These are phyloP conservation scores for Colletotrichum truncatum DNA, from an alignment of 2,329 filamentous ascomycete genomes.

Conservation along the genomic window DNA sequence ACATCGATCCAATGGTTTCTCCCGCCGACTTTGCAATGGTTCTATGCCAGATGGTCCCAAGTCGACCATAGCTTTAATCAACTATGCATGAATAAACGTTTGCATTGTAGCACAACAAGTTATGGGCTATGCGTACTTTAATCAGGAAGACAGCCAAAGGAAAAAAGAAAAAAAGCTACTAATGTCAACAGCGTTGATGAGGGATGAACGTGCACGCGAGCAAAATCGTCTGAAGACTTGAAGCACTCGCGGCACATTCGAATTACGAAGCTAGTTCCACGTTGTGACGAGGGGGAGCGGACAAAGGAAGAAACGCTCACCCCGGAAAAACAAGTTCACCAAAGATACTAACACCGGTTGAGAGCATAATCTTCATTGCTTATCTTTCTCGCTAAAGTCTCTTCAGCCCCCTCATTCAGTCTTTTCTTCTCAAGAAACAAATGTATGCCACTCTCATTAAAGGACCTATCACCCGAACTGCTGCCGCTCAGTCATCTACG, in stretches of 20 bases:
- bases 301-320: neutral
- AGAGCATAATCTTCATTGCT: constrained; percentile 21
- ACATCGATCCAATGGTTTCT: neutral
- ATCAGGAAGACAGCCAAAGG: too few species aligned
- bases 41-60: neutral
- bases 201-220: neutral
- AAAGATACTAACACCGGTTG: too few species aligned
- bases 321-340: neutral
- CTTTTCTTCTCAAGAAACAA: constrained; percentile 23
- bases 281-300: neutral
- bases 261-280: neutral
- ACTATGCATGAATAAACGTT: too few species aligned
- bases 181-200: neutral
- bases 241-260: neutral
- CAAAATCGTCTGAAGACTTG: neutral
- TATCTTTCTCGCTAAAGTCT: constrained; percentile 8
- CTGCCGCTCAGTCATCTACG: constrained; percentile 13
- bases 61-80: neutral
- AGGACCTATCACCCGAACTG: constrained; percentile 24
- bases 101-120: too few species aligned
- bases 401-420: constrained; percentile 14
- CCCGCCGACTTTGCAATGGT: neutral
- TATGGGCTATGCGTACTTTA: too few species aligned
- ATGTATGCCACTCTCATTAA: constrained; percentile 28
- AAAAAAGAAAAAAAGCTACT: too few species aligned